Base-by-base conservation (phyloP, 1,139 yeast species). In the Meyerozyma sp. region DNA sequence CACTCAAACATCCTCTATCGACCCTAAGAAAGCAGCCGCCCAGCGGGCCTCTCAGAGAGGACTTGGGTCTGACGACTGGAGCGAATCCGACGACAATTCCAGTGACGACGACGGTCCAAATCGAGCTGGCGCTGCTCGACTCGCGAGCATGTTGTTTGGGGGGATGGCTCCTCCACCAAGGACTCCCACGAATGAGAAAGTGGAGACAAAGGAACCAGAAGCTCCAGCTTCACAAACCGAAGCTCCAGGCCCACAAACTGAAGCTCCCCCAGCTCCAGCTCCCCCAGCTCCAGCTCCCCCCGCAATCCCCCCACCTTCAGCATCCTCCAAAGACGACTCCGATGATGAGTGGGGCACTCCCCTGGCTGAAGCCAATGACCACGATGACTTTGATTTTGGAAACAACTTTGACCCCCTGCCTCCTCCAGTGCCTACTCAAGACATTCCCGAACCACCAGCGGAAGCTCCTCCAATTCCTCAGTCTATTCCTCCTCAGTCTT, bases 21-120 rank as follows among this genome's bases (percentile, higher is more conserved):
- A 81, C 55, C 66, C 77, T 0, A 68, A 70, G 48, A 80, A 81
- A 48, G 77, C 82, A 6, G 82, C 77, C 42, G 80, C 78, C 2
- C 89, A 82, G 59, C 70, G 89, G 57, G 79, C 73, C 18, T 73
- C 83, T 6, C 89, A 82, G 59, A 68, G 86, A 58, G 88, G 89
- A 4, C 57, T 74, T 40, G 59, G 63, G 1, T 65, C 59, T 40
- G 75, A 72, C 44, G 84, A 77, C 50, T 81, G 86, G 85, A 81
- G 80, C 47, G 81, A 79, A 54, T 77, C 75, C 6, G 87, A 79
- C 39, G 80, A 75, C 2, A 81, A 78, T 51, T 68, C 65, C 1
- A 66, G 66, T 20, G 82, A 77, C 23, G 81, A 73, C 28, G 77
- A 73, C 29, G 75, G 70, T 37, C 75, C 75, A 2, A 70, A 74